Base-by-base conservation (phyloP, 106 monocot genomes). In the Agapanthus africanus region DNA sequence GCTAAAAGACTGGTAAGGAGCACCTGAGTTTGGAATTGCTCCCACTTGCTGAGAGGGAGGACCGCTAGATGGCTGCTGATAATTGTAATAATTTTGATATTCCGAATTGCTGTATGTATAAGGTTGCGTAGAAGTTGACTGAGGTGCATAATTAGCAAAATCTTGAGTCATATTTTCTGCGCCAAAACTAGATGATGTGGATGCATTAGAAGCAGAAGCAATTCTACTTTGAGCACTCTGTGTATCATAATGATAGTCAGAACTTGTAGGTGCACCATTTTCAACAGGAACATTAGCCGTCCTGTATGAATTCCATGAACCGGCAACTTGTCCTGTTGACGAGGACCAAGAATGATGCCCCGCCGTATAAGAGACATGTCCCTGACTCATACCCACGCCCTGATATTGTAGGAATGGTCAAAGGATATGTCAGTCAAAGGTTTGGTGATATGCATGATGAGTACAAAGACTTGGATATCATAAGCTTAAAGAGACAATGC, bases 1-100 rank as follows among this genome's bases (percentile, higher is more conserved):
- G 85, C 76, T 92, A 91, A 83, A 87, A 80, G 85, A 73, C 88
- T 91, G 91, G 75, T 91, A 84, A 88, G 91, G 73, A 80, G 86
- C 86, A 91, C 95, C 95, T 97, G 95, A 72, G 80, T 86, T 88
- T 83, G 80, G 91, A 86, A 69, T 71, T 80, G 75, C 65, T 82
- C 85, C 88, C 35, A 80, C 77, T 90, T 94, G 94, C 54, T 85
- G 94, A 76, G 82, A 72, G 41, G 94, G 79, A 80, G 87, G 73
- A 80, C 72, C 71, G 81, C 67, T 74, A 27, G 74, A 35, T 56
- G 74, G 70, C 56, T 85, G 82, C 40, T 77, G 80, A 76, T 95
- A 82, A 27, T 52, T 75, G 78, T 91, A 88, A 70, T 82, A 88
- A 74, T 42, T 87, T 69, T 76, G 74, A 68, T 91, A 84, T 57